Conservation (phyloP, 2,329 filamentous ascomycete species). For the Ascomycota sp. region DNA sequence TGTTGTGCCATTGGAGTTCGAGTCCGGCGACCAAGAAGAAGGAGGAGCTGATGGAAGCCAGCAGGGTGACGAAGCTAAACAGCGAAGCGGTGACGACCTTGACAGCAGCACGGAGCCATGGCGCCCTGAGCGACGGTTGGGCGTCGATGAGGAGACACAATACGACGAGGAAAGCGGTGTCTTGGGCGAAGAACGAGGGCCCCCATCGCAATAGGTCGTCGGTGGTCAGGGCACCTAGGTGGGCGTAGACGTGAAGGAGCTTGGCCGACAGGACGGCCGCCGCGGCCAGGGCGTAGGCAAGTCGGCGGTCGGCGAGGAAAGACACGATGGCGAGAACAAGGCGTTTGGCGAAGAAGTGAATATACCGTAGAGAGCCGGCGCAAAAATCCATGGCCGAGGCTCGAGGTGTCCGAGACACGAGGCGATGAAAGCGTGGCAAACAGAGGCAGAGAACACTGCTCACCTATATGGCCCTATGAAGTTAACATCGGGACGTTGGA, state of each 20-base stretch:
- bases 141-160: constrained; percentile 9
- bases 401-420: too few species aligned
- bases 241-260: constrained; percentile 9
- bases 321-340: neutral
- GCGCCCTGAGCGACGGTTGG: constrained; percentile 1
- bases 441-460: too few species aligned
- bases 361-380: neutral
- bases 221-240: constrained; percentile 7
- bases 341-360: constrained; percentile 1
- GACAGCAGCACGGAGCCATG: constrained; percentile 2
- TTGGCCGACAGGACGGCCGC: constrained; percentile 10
- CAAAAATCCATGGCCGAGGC: too few species aligned
- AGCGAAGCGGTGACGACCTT: constrained; percentile 4
- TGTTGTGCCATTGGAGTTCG: constrained; percentile 15
- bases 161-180: constrained; percentile 8
- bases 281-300: constrained; percentile 9
- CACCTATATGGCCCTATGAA: too few species aligned
- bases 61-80: constrained; percentile 5
- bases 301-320: constrained; percentile 7
- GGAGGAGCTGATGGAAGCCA: constrained; percentile 8
- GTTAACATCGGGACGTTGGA: too few species aligned
- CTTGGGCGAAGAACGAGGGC: constrained; percentile 12
- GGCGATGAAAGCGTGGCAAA: too few species aligned
- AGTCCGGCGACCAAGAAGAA: constrained; percentile 11
- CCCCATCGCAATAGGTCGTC: constrained; percentile 9